These are phyloP conservation scores for Rhodamnia rubescens DNA, from an alignment of 345 rosid genomes.

Conservation along the genomic window DNA sequence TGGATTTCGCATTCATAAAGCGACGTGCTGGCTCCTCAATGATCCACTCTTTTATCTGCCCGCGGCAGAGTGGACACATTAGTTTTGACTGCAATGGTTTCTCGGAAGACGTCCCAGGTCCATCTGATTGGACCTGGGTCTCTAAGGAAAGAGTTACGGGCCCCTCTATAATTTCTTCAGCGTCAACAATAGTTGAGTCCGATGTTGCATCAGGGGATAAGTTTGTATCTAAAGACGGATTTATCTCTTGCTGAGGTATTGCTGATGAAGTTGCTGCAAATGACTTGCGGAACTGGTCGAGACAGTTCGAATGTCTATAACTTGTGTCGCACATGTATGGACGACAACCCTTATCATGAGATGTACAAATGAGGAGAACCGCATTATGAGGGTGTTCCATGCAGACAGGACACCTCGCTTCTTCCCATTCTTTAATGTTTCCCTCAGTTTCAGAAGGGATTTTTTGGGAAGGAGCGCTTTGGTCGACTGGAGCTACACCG, in stretches of 20 bases:
- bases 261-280: conserved; percentile 19
- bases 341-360: conserved; percentile 87
- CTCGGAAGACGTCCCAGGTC: conserved; percentile 14
- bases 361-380: conserved; percentile 79
- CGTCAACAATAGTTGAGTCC: conserved; percentile 16
- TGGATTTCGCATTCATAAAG: conserved; percentile 76
- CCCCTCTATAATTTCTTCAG: conserved; percentile 22
- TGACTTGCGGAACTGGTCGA: conserved; percentile 83
- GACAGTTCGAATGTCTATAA: conserved; percentile 91
- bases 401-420: conserved; percentile 92
- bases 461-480: conserved; percentile 29
- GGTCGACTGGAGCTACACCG: conserved; percentile 46
- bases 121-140: not conserved
- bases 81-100: conserved; percentile 31
- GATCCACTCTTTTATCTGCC: conserved; percentile 74
- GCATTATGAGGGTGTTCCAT: conserved; percentile 99
- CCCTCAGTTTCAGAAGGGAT: conserved; percentile 33
- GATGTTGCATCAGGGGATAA: conserved; percentile 6
- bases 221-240: not conserved
- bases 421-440: conserved; percentile 82
- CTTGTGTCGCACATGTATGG: conserved; percentile 99
- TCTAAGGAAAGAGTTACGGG: not conserved
- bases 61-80: conserved; percentile 85
- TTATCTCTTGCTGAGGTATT: not conserved
- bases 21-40: conserved; percentile 57